These are phyloP conservation scores for Anthracocystis setariae DNA, from an alignment of 1,284 basidiomycete species.

Conservation along the genomic window DNA sequence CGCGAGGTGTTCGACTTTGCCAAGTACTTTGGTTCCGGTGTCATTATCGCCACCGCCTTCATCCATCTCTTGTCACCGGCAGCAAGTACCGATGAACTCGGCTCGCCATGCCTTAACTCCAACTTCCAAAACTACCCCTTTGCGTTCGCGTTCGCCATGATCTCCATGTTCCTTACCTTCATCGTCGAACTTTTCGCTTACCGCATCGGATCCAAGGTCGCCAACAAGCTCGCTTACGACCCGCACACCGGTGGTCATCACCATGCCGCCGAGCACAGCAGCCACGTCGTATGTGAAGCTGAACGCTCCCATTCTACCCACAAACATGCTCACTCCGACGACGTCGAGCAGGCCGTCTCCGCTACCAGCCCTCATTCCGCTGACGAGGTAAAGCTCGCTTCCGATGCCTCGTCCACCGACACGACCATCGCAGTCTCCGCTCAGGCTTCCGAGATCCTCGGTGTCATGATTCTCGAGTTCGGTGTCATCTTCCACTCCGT, in stretches of 20 bases:
- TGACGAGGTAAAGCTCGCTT: conserved; percentile 23
- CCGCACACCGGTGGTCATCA: conserved; percentile 64
- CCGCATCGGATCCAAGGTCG: conserved; percentile 54
- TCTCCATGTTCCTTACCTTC: conserved; percentile 62
- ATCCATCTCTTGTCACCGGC: conserved; percentile 68
- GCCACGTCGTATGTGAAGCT: conserved; percentile 9
- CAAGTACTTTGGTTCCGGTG: conserved; percentile 87
- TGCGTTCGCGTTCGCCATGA: conserved; percentile 64
- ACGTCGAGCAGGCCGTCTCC: conserved; percentile 17
- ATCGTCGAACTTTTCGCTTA: conserved; percentile 63
- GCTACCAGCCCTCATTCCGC: conserved; percentile 6
- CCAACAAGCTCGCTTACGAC: conserved; percentile 58
- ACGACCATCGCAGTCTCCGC: conserved; percentile 12
- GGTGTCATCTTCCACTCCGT: conserved; percentile 87
- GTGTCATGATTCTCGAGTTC: conserved; percentile 85
- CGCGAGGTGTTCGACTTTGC: conserved; percentile 72
- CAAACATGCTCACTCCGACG: conserved; percentile 10
- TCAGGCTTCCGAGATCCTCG: conserved; percentile 79
- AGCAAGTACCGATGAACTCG: conserved; percentile 53
- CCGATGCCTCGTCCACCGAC: conserved; percentile 10
- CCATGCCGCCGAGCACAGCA: conserved; percentile 57
- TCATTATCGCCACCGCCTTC: conserved; percentile 78
- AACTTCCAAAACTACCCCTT: conserved; percentile 59
- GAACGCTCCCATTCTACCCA: conserved; percentile 5
- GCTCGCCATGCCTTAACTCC: conserved; percentile 51